phyloP scores from a whole-genome alignment of 345 rosid genomes.

The Turnera subulata region DNA sequence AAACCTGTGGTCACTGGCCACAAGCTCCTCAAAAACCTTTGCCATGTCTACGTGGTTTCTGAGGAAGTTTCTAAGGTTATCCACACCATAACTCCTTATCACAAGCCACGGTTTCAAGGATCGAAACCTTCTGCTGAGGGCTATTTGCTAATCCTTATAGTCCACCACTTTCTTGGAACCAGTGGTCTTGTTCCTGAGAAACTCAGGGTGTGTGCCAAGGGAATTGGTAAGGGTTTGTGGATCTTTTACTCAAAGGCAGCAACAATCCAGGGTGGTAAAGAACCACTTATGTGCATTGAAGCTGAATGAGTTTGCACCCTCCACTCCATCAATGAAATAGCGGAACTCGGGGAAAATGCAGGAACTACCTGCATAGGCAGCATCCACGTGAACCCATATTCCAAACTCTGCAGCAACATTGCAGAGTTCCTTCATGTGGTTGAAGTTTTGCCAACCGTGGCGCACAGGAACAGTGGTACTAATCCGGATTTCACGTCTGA shows the following conservation, averaged over 20 bases:
- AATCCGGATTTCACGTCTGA: too few relatives aligned
- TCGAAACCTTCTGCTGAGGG: constrained; percentile 44
- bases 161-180: constrained; percentile 35
- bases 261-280: constrained; percentile 43
- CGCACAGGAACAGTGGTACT: too few relatives aligned
- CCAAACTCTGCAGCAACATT: constrained; percentile 13
- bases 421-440: constrained; percentile 12
- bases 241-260: constrained; percentile 56
- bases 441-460: constrained; percentile 40
- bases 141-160: constrained; percentile 56
- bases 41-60: constrained; percentile 44
- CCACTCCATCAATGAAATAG: constrained; percentile 37
- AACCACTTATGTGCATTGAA: constrained; percentile 56
- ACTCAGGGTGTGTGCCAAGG: constrained; percentile 39
- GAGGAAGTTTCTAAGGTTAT: constrained; percentile 30
- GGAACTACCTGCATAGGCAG: constrained; percentile 43
- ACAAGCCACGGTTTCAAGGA: constrained; percentile 52
- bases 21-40: constrained; percentile 32
- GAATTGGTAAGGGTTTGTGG: constrained; percentile 36
- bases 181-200: constrained; percentile 30
- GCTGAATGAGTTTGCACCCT: constrained; percentile 43
- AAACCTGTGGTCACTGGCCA: constrained; percentile 27
- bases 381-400: constrained; percentile 50
- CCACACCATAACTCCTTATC: constrained; percentile 42
- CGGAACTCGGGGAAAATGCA: constrained; percentile 54